A percentile compares a stretch with the other conserved stretches of the same genome.
Evolutionary conservation across 345 rosid genomes (phyloP).

Genomic region (Boechera stricta): DNA sequence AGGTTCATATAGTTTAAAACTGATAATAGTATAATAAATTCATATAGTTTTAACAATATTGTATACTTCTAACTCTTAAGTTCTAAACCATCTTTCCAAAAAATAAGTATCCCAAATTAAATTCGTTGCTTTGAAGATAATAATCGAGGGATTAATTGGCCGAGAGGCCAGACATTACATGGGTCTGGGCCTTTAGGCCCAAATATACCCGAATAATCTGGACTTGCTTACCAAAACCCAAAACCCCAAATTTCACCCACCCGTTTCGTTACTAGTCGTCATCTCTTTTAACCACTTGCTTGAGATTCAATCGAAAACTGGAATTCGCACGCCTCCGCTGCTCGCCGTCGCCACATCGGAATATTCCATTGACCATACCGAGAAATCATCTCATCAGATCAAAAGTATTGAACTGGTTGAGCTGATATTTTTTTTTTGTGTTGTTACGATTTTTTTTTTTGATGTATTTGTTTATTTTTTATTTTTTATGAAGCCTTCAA

Average conservation of each 20-base stretch:
- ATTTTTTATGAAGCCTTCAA: background rate
- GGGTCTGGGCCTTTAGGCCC: background rate
- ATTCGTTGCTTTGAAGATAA: background rate
- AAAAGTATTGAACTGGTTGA: background rate
- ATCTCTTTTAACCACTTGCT: slow-evolving; percentile 7
- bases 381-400: background rate
- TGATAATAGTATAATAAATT: background rate
- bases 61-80: background rate
- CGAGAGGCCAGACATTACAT: background rate
- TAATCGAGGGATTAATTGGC: background rate
- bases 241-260: slow-evolving; percentile 8
- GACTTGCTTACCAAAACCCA: background rate
- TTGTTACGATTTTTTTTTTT: background rate
- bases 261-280: background rate
- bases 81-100: background rate
- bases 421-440: background rate
- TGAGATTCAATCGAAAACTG: slow-evolving; percentile 34
- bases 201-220: background rate
- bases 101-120: background rate
- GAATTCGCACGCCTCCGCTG: slow-evolving; percentile 21
- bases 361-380: slow-evolving; percentile 1
- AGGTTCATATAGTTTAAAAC: background rate
- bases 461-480: background rate
- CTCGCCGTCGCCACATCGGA: slow-evolving; percentile 24
- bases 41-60: background rate